Conservation (phyloP, 179 eudicot species). For the Gypsophila paniculata region DNA sequence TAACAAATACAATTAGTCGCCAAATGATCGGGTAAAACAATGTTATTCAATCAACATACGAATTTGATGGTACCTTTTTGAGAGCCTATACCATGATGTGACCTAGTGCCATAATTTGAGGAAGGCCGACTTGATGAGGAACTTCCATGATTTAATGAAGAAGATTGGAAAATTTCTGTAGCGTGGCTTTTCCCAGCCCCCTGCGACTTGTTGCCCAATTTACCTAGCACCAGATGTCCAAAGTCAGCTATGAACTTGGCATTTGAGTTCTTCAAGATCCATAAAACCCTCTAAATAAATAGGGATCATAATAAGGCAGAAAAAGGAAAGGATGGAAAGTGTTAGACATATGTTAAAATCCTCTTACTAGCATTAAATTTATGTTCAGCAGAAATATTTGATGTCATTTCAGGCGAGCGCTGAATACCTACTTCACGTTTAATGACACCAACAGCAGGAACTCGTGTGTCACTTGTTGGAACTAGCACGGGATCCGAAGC, state of each 20-base stretch:
- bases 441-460: slow-evolving; percentile 38
- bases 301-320: background rate
- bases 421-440: slow-evolving; percentile 45
- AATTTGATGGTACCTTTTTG: slow-evolving; percentile 26
- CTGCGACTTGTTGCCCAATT: slow-evolving; percentile 27
- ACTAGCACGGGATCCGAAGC: slow-evolving; percentile 40
- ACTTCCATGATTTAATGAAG: slow-evolving; percentile 21
- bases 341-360: background rate
- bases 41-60: slow-evolving; percentile 5
- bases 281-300: background rate
- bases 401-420: slow-evolving; percentile 23
- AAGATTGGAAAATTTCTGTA: slow-evolving; percentile 18
- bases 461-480: slow-evolving; percentile 34
- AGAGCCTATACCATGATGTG: slow-evolving; percentile 28
- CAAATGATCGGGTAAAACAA: background rate
- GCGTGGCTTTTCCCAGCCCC: slow-evolving; percentile 28
- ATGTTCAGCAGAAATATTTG: slow-evolving; percentile 30
- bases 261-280: background rate
- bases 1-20: background rate
- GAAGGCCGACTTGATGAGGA: slow-evolving; percentile 32
- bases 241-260: slow-evolving; percentile 8
- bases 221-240: slow-evolving; percentile 23
- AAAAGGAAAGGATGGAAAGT: background rate
- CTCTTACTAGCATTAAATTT: slow-evolving; percentile 39
- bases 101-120: slow-evolving; percentile 31